phyloP scores from a whole-genome alignment of 164 flowering plant genomes.

The Sextonia rubra region DNA sequence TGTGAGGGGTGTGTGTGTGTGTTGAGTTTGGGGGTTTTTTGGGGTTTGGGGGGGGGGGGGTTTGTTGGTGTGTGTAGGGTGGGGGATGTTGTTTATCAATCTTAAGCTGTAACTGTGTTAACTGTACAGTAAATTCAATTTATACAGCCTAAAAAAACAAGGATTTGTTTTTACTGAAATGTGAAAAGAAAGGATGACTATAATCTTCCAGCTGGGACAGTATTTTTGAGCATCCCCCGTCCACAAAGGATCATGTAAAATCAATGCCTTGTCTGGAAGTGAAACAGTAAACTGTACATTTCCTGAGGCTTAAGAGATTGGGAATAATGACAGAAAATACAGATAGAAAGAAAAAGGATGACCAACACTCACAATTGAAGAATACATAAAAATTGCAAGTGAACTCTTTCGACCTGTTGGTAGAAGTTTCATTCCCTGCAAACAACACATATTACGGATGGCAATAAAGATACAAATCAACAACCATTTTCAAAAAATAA shows the following conservation, averaged over 20 bases:
- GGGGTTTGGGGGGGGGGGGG: too few relatives aligned
- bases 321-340: background rate
- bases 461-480: background rate
- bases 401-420: conserved; percentile 84
- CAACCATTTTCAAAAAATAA: too few relatives aligned
- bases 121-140: too few relatives aligned
- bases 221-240: background rate
- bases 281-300: too few relatives aligned
- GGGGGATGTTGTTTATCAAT: too few relatives aligned
- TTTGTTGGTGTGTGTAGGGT: too few relatives aligned
- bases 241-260: background rate
- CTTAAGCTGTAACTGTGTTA: too few relatives aligned
- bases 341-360: background rate
- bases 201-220: background rate
- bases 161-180: too few relatives aligned
- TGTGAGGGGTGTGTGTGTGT: too few relatives aligned
- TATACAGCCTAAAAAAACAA: too few relatives aligned
- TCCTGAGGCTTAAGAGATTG: background rate
- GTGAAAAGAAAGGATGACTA: background rate
- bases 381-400: conserved; percentile 63
- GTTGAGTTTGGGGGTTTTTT: too few relatives aligned
- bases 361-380: conserved; percentile 53
- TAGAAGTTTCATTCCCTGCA: conserved; percentile 95
- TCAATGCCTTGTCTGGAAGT: background rate
- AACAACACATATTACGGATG: conserved; percentile 9